Conservation (phyloP, 1,139 yeast species). For the Kodamaea fungicola region DNA sequence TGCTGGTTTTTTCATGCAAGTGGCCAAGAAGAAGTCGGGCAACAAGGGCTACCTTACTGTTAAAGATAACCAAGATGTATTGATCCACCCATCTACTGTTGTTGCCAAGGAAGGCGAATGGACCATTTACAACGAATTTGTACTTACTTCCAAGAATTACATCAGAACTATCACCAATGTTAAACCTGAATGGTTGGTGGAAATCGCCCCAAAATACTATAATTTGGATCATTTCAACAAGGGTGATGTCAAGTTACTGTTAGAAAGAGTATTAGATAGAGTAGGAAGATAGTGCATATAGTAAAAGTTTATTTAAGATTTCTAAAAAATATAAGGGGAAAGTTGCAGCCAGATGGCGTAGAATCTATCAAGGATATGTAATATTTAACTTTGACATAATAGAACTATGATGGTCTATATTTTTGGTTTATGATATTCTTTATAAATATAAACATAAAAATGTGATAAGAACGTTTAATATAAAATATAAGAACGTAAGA, state of each 20-base stretch:
- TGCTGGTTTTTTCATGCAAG: slow-evolving; percentile 98
- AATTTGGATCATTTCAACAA: slow-evolving; percentile 69
- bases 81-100: slow-evolving; percentile 91
- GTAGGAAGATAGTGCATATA: not conserved
- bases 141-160: slow-evolving; percentile 87
- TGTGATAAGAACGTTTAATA: no score
- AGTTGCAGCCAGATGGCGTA: no score
- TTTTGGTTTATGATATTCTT: no score
- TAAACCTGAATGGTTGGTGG: slow-evolving; percentile 85
- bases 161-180: slow-evolving; percentile 92
- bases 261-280: slow-evolving; percentile 53
- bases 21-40: slow-evolving; percentile 79
- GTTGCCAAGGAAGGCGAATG: slow-evolving; percentile 83
- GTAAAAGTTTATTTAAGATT: no score
- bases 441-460: no score
- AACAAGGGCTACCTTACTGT: slow-evolving; percentile 78
- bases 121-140: slow-evolving; percentile 94
- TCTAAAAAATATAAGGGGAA: no score
- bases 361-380: no score
- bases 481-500: no score
- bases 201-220: slow-evolving; percentile 82
- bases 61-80: slow-evolving; percentile 93
- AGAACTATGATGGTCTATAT: no score
- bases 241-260: slow-evolving; percentile 79
- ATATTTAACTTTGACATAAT: no score